A percentile compares a stretch with the other conserved stretches of the same genome.
Evolutionary conservation across 140 eudicot species (phyloP).

Genomic region (Bidens hawaiensis): DNA sequence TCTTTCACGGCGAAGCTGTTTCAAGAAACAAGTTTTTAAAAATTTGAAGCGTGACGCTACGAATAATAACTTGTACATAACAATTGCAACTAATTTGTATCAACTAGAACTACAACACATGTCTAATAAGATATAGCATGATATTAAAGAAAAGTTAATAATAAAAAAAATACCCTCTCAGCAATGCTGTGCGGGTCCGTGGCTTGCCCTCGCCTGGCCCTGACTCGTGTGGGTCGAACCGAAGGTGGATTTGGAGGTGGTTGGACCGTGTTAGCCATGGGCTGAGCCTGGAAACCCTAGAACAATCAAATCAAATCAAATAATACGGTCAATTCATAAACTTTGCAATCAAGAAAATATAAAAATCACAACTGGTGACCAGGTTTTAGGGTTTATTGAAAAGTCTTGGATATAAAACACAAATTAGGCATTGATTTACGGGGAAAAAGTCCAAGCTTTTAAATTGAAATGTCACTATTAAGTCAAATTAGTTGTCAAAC

Average conservation of each 20-base stretch:
- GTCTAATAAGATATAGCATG: neutral
- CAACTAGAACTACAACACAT: neutral
- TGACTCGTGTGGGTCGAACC: conserved; percentile 77
- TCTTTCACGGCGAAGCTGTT: conserved; percentile 90
- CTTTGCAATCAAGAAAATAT: neutral
- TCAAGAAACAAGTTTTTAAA: neutral
- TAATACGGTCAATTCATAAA: conserved; percentile 11
- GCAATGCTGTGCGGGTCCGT: conserved; percentile 99
- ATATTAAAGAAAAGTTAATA: neutral
- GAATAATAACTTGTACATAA: too few relatives aligned
- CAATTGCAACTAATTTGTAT: too few relatives aligned
- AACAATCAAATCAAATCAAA: too few relatives aligned
- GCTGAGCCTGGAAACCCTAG: conserved; percentile 85
- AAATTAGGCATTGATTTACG: conserved; percentile 34
- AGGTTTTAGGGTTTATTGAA: neutral
- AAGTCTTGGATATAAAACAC: conserved; percentile 12
- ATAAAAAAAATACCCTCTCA: conserved; percentile 67
- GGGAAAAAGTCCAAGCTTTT: conserved; percentile 19
- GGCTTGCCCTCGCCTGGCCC: conserved; percentile 98
- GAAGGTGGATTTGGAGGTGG: conserved; percentile 76
- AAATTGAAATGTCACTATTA: conserved; percentile 9
- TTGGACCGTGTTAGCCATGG: conserved; percentile 58
- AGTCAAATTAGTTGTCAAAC: conserved; percentile 35
- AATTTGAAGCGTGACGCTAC: neutral
- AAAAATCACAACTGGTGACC: neutral